Evolutionary conservation across 306 rosid genomes (phyloP).

Genomic region (Vigna trinervia): DNA sequence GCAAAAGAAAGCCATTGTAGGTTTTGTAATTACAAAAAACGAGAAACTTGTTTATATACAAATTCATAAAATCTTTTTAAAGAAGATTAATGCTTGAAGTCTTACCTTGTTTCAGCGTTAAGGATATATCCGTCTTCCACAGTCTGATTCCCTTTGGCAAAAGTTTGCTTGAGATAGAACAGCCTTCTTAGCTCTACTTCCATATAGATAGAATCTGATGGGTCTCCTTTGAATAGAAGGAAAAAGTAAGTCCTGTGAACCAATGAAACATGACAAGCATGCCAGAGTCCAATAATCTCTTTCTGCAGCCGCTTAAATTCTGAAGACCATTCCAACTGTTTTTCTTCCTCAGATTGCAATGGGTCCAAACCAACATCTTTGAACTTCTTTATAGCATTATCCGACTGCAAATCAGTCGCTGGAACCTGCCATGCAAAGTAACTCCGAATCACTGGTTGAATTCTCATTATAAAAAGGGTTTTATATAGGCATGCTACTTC

Average conservation of each 20-base stretch:
- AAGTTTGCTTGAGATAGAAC: constrained; percentile 67
- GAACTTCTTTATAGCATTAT: constrained; percentile 46
- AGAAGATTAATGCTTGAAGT: background rate
- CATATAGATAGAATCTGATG: constrained; percentile 79
- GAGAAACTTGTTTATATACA: constrained; percentile 9
- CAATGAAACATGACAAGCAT: constrained; percentile 78
- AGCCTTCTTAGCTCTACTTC: constrained; percentile 89
- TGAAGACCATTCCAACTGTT: constrained; percentile 65
- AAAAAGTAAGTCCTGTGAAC: constrained; percentile 91
- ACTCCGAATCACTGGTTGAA: constrained; percentile 22
- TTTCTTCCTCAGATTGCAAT: constrained; percentile 54
- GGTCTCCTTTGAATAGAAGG: constrained; percentile 82
- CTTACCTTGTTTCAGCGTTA: constrained; percentile 69
- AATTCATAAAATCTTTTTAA: background rate
- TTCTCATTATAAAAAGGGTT: constrained; percentile 3
- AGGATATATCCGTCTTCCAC: constrained; percentile 62
- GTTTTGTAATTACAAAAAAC: constrained; percentile 10
- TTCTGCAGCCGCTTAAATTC: constrained; percentile 76
- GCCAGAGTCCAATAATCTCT: constrained; percentile 82
- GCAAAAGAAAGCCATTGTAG: constrained; percentile 25
- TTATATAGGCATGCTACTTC: constrained; percentile 3
- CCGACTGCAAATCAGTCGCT: constrained; percentile 42
- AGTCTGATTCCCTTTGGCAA: constrained; percentile 55
- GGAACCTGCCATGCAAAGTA: constrained; percentile 51
- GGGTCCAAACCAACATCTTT: constrained; percentile 74